Conservation (phyloP, 2,329 filamentous ascomycete genomes). For the Beauveria australis region DNA sequence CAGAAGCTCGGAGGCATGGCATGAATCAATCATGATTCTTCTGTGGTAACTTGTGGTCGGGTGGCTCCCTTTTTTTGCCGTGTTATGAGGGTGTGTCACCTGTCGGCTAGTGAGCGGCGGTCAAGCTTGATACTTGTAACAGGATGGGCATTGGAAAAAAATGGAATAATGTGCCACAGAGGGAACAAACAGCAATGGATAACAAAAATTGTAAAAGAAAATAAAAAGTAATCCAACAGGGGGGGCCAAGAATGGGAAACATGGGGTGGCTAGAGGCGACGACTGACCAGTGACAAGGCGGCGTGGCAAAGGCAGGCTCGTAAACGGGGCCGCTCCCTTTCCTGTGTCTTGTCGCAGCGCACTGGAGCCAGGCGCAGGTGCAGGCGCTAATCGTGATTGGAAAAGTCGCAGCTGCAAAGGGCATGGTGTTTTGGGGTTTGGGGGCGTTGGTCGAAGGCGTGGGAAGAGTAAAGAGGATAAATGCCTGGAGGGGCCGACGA, state of each 20-base stretch:
- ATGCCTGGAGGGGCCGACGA: too few relatives aligned
- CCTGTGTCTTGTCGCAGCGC: background rate
- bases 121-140: background rate
- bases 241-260: background rate
- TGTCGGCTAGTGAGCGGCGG: background rate
- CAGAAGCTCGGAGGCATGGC: background rate
- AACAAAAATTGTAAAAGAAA: too few relatives aligned
- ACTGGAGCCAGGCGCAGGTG: background rate
- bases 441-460: background rate
- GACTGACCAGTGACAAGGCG: too few relatives aligned
- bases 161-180: too few relatives aligned
- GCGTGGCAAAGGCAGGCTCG: background rate
- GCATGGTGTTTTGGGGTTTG: background rate
- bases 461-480: background rate
- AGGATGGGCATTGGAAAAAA: background rate
- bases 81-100: background rate
- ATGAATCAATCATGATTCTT: background rate
- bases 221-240: too few relatives aligned
- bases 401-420: background rate
- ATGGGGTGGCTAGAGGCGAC: background rate
- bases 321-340: background rate
- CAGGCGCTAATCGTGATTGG: slow-evolving; percentile 1
- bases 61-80: background rate
- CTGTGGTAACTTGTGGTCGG: background rate
- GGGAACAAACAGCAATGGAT: too few relatives aligned